Conservation (phyloP, 2,329 filamentous ascomycete genomes). For the Fusarium pilosicola region DNA sequence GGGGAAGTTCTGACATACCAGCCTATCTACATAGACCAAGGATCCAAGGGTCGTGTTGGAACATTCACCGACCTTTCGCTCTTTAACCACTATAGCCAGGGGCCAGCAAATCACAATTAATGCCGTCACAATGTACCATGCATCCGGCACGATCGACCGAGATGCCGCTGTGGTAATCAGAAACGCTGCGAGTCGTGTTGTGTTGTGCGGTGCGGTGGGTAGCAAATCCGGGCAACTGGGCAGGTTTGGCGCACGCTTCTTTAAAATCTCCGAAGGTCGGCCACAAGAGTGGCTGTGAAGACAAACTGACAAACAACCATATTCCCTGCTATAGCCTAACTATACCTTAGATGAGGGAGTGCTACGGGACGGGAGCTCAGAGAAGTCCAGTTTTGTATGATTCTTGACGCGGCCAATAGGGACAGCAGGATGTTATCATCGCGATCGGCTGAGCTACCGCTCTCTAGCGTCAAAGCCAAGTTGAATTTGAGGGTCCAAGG, state of each 20-base stretch:
- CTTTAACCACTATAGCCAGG: slow-evolving; percentile 1
- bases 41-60: background rate
- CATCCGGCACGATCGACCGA: background rate
- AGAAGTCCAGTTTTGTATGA: background rate
- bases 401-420: slow-evolving; percentile 4
- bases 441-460: slow-evolving; percentile 40
- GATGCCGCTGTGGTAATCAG: background rate
- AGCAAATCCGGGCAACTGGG: slow-evolving; percentile 1
- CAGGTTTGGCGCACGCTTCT: slow-evolving; percentile 3
- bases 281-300: background rate
- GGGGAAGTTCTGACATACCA: background rate
- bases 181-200: background rate
- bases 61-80: slow-evolving; percentile 13
- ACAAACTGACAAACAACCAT: background rate
- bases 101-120: background rate
- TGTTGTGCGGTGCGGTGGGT: slow-evolving; percentile 4
- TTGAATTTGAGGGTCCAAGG: slow-evolving; percentile 23
- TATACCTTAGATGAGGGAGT: background rate
- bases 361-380: background rate
- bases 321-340: background rate
- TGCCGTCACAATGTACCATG: slow-evolving; percentile 8
- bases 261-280: background rate
- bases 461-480: slow-evolving; percentile 43
- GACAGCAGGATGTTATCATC: slow-evolving; percentile 9
- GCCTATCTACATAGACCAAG: background rate